Evolutionary conservation across 441 rosid species (phyloP).

Genomic region (Francoa sonchifolia): DNA sequence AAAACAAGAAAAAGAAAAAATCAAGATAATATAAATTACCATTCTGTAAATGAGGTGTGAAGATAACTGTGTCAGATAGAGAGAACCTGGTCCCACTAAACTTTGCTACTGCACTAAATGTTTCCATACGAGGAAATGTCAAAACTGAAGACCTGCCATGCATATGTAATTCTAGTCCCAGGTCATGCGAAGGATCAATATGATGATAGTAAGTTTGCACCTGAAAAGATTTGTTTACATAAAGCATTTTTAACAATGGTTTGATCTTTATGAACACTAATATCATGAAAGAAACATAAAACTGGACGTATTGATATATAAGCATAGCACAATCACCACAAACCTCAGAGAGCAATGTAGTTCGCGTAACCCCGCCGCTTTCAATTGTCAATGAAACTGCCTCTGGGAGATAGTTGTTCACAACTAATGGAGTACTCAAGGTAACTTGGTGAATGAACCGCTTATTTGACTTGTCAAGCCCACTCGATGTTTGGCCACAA

Average conservation of each 20-base stretch:
- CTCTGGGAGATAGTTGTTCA: constrained; percentile 73
- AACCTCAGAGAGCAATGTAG: constrained; percentile 73
- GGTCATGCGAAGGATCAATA: constrained; percentile 83
- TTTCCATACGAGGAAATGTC: constrained; percentile 72
- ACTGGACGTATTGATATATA: too few species aligned
- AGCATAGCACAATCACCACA: constrained; percentile 19
- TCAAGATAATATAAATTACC: constrained; percentile 28
- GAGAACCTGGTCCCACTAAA: constrained; percentile 60
- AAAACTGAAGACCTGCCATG: constrained; percentile 47
- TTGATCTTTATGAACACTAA: constrained; percentile 5
- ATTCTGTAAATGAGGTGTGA: constrained; percentile 33
- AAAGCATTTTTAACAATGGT: constrained; percentile 8
- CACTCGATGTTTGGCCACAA: constrained; percentile 22
- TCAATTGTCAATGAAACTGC: constrained; percentile 53
- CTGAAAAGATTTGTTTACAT: constrained; percentile 26
- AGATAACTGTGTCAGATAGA: constrained; percentile 51
- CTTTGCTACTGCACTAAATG: constrained; percentile 56
- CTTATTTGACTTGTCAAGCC: constrained; percentile 30
- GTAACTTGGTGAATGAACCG: constrained; percentile 55
- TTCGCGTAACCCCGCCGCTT: constrained; percentile 54
- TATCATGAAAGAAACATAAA: too few species aligned
- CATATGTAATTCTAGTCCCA: constrained; percentile 55
- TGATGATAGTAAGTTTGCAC: constrained; percentile 64
- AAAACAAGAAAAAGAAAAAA: constrained; percentile 2
- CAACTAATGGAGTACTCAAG: constrained; percentile 63